phyloP scores from a whole-genome alignment of 495 filamentous ascomycete species.

The Podospora didyma region DNA sequence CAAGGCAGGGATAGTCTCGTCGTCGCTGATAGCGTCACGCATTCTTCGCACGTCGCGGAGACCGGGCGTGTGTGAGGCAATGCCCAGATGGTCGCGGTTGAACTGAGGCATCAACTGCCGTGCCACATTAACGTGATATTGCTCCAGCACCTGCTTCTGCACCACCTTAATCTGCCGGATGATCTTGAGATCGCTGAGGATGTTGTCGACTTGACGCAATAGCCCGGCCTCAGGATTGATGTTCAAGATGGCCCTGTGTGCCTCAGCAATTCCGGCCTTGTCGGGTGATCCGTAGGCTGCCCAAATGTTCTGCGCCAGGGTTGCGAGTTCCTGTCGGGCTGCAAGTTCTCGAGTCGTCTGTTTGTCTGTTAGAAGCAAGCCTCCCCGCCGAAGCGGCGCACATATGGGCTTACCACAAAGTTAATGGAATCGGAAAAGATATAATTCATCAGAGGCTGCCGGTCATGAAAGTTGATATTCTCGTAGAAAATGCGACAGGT shows the following conservation, averaged over 20 bases:
- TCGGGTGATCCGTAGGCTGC: slow-evolving; percentile 10
- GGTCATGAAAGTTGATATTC: slow-evolving; percentile 51
- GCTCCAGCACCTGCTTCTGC: slow-evolving; percentile 12
- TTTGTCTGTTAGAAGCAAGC: background rate
- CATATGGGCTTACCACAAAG: background rate
- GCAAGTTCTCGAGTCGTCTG: slow-evolving; percentile 13
- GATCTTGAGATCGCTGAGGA: slow-evolving; percentile 69
- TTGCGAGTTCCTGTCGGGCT: slow-evolving; percentile 6
- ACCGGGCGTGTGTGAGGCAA: slow-evolving; percentile 1
- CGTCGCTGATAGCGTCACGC: slow-evolving; percentile 3
- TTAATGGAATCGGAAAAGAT: slow-evolving; percentile 49
- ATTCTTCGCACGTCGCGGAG: slow-evolving; percentile 11
- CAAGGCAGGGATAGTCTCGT: background rate
- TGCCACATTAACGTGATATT: slow-evolving; percentile 12
- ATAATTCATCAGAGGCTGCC: slow-evolving; percentile 64
- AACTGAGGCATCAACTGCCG: slow-evolving; percentile 7
- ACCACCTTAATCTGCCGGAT: slow-evolving; percentile 33
- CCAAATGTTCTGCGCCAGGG: slow-evolving; percentile 7
- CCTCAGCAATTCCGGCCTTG: slow-evolving; percentile 13
- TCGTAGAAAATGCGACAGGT: slow-evolving; percentile 62
- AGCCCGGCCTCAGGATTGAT: slow-evolving; percentile 64
- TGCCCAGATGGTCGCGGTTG: background rate
- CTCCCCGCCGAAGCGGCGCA: too few relatives aligned
- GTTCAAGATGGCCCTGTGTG: slow-evolving; percentile 47
- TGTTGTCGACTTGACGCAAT: slow-evolving; percentile 63